A percentile compares a stretch with the other conserved stretches of the same genome.
phyloP scores from a whole-genome alignment of 1,284 basidiomycete species.

The Austropuccinia psidii region DNA sequence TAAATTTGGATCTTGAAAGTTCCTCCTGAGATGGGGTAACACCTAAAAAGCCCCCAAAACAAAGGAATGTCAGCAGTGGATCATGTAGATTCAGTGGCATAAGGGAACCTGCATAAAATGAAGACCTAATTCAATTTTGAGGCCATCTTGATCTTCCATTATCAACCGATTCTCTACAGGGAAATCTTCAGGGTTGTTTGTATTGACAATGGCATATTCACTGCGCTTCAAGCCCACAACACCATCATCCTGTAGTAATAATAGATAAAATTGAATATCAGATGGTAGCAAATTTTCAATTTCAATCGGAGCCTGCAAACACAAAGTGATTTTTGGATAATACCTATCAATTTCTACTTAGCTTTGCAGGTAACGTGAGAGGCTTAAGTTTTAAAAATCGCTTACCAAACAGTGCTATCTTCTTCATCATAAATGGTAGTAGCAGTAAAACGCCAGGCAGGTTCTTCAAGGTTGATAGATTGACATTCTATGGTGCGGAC shows the following conservation, averaged over 20 bases:
- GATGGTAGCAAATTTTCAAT: constrained; percentile 94
- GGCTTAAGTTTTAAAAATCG: neutral
- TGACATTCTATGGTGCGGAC: constrained; percentile 77
- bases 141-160: constrained; percentile 29
- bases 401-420: constrained; percentile 20
- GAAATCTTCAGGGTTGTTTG: constrained; percentile 36
- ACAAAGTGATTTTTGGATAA: constrained; percentile 35
- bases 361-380: neutral
- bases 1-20: too few relatives aligned
- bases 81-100: too few relatives aligned
- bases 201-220: constrained; percentile 35
- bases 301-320: constrained; percentile 51
- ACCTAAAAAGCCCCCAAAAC: too few relatives aligned
- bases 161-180: constrained; percentile 31
- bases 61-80: too few relatives aligned
- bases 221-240: constrained; percentile 52
- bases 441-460: constrained; percentile 90
- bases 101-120: constrained; percentile 31
- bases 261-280: too few relatives aligned
- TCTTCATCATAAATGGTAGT: constrained; percentile 32
- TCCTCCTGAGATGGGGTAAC: too few relatives aligned
- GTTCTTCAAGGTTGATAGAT: constrained; percentile 70
- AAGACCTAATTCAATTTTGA: constrained; percentile 20
- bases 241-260: constrained; percentile 91
- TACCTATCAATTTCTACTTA: constrained; percentile 13